These are phyloP conservation scores for Salix udensis DNA, from an alignment of 345 rosid species.

Conservation along the genomic window DNA sequence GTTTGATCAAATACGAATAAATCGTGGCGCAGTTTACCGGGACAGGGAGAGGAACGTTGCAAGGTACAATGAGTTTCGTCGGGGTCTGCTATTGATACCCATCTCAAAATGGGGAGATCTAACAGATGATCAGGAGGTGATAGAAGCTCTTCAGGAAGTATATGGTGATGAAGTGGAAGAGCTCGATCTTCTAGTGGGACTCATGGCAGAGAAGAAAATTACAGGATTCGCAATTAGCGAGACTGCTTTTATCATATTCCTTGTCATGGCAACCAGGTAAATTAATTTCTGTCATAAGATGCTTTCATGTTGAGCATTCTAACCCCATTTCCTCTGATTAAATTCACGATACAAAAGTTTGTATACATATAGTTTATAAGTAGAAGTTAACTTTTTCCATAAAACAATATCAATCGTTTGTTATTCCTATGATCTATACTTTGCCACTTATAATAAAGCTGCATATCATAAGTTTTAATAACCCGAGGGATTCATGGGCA, in stretches of 20 bases:
- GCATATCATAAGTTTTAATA: background rate
- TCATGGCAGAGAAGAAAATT: slow-evolving; percentile 62
- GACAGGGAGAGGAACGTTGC: slow-evolving; percentile 60
- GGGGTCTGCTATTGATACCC: slow-evolving; percentile 41
- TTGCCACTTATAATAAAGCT: no score
- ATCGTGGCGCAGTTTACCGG: slow-evolving; percentile 38
- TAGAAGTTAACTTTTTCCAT: no score
- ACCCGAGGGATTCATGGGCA: background rate
- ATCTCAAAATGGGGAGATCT: slow-evolving; percentile 60
- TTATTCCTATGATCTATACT: no score
- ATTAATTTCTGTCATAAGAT: no score
- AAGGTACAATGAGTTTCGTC: slow-evolving; percentile 51
- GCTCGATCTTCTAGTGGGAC: slow-evolving; percentile 53
- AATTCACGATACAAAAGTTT: no score
- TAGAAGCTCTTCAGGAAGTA: slow-evolving; percentile 38
- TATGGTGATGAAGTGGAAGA: slow-evolving; percentile 51
- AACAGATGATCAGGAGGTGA: slow-evolving; percentile 44
- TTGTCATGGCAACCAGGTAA: slow-evolving; percentile 56
- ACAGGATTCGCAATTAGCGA: slow-evolving; percentile 66
- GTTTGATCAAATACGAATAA: background rate
- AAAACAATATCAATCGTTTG: no score
- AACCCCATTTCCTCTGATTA: no score
- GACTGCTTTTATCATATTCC: slow-evolving; percentile 50
- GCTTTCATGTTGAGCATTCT: no score
- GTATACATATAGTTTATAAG: no score